A percentile compares a stretch with the other conserved stretches of the same genome.
Conservation (phyloP, 257 asterid genomes). For the Sherardia arvensis region DNA sequence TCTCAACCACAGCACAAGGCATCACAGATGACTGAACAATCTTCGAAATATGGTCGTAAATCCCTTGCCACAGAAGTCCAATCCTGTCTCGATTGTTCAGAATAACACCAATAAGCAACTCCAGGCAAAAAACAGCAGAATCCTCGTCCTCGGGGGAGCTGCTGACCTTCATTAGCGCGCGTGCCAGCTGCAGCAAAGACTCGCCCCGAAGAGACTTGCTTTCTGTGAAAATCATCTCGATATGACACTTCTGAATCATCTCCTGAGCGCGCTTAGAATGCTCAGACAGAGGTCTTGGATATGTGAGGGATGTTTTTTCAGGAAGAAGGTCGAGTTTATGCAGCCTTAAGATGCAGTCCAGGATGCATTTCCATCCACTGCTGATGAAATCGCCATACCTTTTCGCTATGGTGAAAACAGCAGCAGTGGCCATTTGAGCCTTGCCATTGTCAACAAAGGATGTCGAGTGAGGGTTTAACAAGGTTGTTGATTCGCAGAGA, state of each 20-base stretch:
- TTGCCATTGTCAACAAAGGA: conserved; percentile 89
- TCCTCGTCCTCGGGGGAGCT: conserved; percentile 89
- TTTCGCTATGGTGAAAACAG: conserved; percentile 83
- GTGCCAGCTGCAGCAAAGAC: conserved; percentile 81
- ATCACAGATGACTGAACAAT: conserved; percentile 82
- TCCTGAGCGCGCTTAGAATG: conserved; percentile 89
- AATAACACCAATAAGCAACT: conserved; percentile 76
- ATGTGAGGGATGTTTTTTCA: conserved; percentile 71
- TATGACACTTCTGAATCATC: conserved; percentile 87
- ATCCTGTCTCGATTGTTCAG: conserved; percentile 82
- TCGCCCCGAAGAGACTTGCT: conserved; percentile 83
- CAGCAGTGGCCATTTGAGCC: conserved; percentile 89
- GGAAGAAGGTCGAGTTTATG: conserved; percentile 97
- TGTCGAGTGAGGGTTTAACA: conserved; percentile 71
- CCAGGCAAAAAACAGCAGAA: conserved; percentile 93
- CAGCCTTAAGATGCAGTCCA: conserved; percentile 81
- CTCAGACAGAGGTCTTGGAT: conserved; percentile 81
- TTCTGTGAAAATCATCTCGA: conserved; percentile 82
- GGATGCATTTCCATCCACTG: conserved; percentile 86
- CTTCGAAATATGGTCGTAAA: conserved; percentile 76
- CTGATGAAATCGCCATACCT: conserved; percentile 85
- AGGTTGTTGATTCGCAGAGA: conserved; percentile 82
- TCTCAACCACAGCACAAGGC: conserved; percentile 89
- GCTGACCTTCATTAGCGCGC: conserved; percentile 89
- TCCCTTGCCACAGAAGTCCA: conserved; percentile 84